Conservation (phyloP, 2,329 filamentous ascomycete genomes). For the Colletotrichum destructivum region DNA sequence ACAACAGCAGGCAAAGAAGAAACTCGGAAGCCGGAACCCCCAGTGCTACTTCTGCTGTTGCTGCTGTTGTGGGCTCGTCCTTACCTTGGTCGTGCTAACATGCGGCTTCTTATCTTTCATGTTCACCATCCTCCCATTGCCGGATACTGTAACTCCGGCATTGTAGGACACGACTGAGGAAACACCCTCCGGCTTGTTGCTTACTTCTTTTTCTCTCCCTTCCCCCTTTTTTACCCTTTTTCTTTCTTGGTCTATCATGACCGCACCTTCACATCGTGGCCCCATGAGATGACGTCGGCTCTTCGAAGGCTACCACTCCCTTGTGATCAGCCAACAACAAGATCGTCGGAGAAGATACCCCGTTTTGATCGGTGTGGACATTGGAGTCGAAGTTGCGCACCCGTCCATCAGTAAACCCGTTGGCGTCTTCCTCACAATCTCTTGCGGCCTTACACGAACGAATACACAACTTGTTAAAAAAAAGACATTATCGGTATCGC, state of each 20-base stretch:
- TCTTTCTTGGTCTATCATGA: not conserved
- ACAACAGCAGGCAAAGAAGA: constrained; percentile 5
- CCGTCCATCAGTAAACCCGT: not conserved
- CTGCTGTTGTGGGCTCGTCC: constrained; percentile 16
- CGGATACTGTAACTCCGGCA: too few relatives aligned
- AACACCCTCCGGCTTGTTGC: not conserved
- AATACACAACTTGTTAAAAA: not conserved
- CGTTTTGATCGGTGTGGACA: not conserved
- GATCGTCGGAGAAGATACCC: not conserved
- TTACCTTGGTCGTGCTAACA: constrained; percentile 2
- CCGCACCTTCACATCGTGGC: not conserved
- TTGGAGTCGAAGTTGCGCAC: too few relatives aligned
- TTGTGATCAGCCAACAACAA: too few relatives aligned
- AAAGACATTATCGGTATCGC: not conserved
- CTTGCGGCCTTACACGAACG: constrained; percentile 3
- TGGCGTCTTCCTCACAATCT: not conserved
- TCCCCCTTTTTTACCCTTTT: too few relatives aligned
- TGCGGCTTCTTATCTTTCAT: not conserved
- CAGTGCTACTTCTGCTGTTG: constrained; percentile 24
- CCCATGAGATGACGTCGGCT: not conserved
- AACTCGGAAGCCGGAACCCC: not conserved
- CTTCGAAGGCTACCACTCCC: not conserved
- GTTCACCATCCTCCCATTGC: not conserved
- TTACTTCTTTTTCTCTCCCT: too few relatives aligned
- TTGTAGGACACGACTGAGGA: not conserved